Evolutionary conservation across 2,329 filamentous ascomycete genomes (phyloP).

Genomic region (Eutypella sp.): DNA sequence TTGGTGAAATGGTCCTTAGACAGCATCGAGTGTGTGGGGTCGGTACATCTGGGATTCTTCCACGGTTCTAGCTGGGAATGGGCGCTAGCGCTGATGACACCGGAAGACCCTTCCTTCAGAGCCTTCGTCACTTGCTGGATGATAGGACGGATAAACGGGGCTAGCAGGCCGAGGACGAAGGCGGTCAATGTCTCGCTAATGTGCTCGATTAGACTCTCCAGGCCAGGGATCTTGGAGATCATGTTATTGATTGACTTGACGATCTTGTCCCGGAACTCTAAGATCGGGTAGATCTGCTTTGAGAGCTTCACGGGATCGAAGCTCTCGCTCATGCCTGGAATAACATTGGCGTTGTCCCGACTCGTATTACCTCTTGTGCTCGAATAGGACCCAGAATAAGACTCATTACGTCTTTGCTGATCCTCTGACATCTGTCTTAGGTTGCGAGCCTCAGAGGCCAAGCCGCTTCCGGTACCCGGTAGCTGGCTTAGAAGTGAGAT

Average conservation of each 20-base stretch:
- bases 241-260: constrained; percentile 80
- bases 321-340: constrained; percentile 68
- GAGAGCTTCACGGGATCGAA: constrained; percentile 77
- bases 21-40: constrained; percentile 78
- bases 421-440: constrained; percentile 63
- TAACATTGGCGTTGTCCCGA: constrained; percentile 49
- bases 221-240: constrained; percentile 85
- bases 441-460: constrained; percentile 60
- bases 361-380: constrained; percentile 28
- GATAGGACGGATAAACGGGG: constrained; percentile 87
- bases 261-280: constrained; percentile 90
- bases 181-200: constrained; percentile 90
- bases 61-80: constrained; percentile 75
- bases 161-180: constrained; percentile 84
- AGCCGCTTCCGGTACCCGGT: constrained; percentile 62
- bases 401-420: constrained; percentile 42
- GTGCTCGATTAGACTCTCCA: constrained; percentile 86
- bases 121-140: constrained; percentile 81
- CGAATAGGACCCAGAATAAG: constrained; percentile 21
- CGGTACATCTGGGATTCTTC: constrained; percentile 68
- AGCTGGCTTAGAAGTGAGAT: constrained; percentile 71
- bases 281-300: constrained; percentile 86
- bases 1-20: constrained; percentile 85
- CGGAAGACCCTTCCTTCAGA: constrained; percentile 79
- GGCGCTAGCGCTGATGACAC: constrained; percentile 62